Conservation (phyloP, 1,139 yeast species). For the Chernovozyma sophiae-reginae region DNA sequence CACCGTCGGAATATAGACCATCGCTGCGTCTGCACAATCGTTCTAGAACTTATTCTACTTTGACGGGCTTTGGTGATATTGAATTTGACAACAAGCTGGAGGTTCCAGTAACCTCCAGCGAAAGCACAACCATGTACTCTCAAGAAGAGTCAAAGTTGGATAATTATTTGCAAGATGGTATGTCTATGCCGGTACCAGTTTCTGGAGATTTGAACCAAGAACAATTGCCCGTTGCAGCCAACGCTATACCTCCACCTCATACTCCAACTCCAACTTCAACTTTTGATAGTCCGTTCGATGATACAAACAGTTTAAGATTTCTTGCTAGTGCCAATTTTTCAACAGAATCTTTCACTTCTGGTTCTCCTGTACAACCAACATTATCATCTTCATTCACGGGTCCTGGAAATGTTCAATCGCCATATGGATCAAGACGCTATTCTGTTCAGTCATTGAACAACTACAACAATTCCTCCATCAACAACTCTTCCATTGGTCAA, state of each 20-base stretch:
- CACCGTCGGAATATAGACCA: not conserved
- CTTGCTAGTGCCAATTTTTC: slow-evolving; percentile 43
- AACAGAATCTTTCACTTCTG: slow-evolving; percentile 29
- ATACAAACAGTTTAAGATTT: slow-evolving; percentile 12
- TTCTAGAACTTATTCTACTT: slow-evolving; percentile 3
- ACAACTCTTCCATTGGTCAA: not conserved
- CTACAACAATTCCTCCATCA: no score
- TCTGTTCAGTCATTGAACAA: slow-evolving; percentile 3
- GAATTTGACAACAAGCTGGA: not conserved
- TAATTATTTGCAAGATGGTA: not conserved
- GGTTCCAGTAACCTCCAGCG: not conserved
- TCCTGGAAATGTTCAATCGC: not conserved
- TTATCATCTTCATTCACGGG: not conserved
- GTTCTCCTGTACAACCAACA: slow-evolving; percentile 8
- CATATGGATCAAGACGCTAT: slow-evolving; percentile 1
- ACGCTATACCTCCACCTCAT: not conserved
- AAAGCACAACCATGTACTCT: not conserved
- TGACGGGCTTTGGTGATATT: not conserved
- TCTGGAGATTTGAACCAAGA: not conserved
- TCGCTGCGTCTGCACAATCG: not conserved
- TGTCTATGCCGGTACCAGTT: not conserved
- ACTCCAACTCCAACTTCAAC: slow-evolving; percentile 3
- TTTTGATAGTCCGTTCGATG: slow-evolving; percentile 6
- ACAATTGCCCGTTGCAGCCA: not conserved
- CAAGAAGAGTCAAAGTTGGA: not conserved